A percentile compares a stretch with the other conserved stretches of the same genome.
These are phyloP conservation scores for Penicillium psychrosexuale DNA, from an alignment of 2,329 filamentous ascomycete species.

Conservation along the genomic window DNA sequence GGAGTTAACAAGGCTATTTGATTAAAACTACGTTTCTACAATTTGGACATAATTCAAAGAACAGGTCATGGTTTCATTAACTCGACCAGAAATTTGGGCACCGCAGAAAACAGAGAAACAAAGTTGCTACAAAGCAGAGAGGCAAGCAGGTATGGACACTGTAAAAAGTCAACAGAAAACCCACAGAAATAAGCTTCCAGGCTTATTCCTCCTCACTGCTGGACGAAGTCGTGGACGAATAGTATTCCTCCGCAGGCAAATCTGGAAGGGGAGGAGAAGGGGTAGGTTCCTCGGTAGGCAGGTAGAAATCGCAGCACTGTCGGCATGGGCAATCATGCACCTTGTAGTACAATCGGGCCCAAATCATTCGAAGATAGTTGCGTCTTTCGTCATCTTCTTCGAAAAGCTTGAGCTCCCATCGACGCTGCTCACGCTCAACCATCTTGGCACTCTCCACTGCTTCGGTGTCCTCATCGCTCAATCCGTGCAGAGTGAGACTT, in stretches of 20 bases:
- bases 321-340: background rate
- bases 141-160: background rate
- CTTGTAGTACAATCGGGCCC: background rate
- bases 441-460: background rate
- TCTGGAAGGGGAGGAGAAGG: background rate
- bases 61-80: background rate
- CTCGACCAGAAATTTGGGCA: background rate
- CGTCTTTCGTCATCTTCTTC: background rate
- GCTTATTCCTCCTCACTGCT: background rate
- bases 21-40: background rate
- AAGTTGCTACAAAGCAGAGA: background rate
- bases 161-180: background rate
- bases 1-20: background rate
- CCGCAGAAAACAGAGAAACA: background rate
- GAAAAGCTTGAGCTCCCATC: background rate
- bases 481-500: background rate
- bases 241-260: background rate
- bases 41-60: background rate
- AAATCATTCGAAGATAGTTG: background rate
- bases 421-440: background rate
- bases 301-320: background rate
- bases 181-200: background rate
- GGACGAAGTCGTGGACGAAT: rapidly evolving
- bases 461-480: background rate
- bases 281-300: background rate